Conservation (phyloP, 225 moss, liverwort and hornwort species). For the Rhytidiadelphus loreus region DNA sequence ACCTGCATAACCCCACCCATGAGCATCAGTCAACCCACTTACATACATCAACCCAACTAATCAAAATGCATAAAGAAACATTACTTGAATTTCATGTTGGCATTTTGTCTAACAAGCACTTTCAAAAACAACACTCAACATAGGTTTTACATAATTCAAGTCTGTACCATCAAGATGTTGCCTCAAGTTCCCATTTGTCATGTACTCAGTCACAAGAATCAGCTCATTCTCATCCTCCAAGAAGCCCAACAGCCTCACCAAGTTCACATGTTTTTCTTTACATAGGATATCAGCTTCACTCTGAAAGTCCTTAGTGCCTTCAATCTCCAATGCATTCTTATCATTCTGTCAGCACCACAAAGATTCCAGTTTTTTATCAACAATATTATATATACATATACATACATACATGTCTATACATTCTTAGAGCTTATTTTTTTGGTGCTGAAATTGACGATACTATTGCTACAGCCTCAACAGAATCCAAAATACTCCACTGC, state of each 20-base stretch:
- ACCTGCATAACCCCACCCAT: not conserved
- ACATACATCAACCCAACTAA: not conserved
- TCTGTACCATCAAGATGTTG: not conserved
- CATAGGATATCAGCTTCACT: not conserved
- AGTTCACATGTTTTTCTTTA: not conserved
- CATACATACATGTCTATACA: rapidly evolving
- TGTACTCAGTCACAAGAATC: not conserved
- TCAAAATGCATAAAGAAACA: not conserved
- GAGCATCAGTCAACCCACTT: rapidly evolving
- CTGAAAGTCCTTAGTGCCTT: not conserved
- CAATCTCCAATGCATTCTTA: not conserved
- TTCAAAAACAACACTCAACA: not conserved
- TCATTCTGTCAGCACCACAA: not conserved
- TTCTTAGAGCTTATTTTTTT: not conserved
- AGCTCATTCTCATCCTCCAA: not conserved
- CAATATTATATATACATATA: rapidly evolving
- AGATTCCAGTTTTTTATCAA: not conserved
- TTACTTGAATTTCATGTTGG: not conserved
- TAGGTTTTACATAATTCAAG: not conserved
- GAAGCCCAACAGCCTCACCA: not conserved
- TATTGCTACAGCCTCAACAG: no score
- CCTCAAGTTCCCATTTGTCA: not conserved
- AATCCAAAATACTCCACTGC: not conserved
- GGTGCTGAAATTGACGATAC: rapidly evolving
- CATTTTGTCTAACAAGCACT: not conserved